Evolutionary conservation across 345 rosid genomes (phyloP), one percentile per base, ranked within the genome.

Genomic region (Syzygium jambos): DNA sequence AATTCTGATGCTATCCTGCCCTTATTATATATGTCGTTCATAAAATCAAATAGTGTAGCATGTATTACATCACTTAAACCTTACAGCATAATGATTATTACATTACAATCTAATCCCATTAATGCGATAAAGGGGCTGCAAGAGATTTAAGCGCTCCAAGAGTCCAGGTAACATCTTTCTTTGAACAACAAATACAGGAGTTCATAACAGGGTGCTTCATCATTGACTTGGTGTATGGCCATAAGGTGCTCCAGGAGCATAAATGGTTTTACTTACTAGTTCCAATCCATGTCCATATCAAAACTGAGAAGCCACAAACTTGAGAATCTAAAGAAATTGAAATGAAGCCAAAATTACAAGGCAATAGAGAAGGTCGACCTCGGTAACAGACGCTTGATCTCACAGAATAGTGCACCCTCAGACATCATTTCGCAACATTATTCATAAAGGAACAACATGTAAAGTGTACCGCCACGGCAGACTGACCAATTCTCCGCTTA

Each of bases 401-500:
- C 29, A 6, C 11, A 59, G 65, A 59, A 59, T n/a, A 43, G 29
- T 59, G 27, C 65, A 59, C 30, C 65, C 65, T 59, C 27, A 27
- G 38, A 61, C 38, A 61, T 61, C 73, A 61, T 61, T n/a, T 61
- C 21, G 19, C 4, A 11, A 73, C 80, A 19, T 38, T 73, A 73
- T 73, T 73, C 49, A 73, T 73, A 34, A 38, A 73, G 13, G 25
- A 73, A 19, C 14, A 34, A 38, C 25, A 73, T 38, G 27, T 73
- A 73, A 73, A 73, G 80, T 9, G 13, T 73, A 73, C 80, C 34
- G 13, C 73, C 63, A 5, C 9, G 25, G 19, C n/a, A 8, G 82
- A 85, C 89, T 9, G 12, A 85, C 90, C 90, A 16, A 30, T 16
- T 73, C 63, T 57, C n/a, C 8, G 30, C 59, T 96, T 90, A 96